Evolutionary conservation across 1,139 yeast genomes (phyloP), one percentile per base, ranked within the genome.

Genomic region (Kluyveromyces sp.): DNA sequence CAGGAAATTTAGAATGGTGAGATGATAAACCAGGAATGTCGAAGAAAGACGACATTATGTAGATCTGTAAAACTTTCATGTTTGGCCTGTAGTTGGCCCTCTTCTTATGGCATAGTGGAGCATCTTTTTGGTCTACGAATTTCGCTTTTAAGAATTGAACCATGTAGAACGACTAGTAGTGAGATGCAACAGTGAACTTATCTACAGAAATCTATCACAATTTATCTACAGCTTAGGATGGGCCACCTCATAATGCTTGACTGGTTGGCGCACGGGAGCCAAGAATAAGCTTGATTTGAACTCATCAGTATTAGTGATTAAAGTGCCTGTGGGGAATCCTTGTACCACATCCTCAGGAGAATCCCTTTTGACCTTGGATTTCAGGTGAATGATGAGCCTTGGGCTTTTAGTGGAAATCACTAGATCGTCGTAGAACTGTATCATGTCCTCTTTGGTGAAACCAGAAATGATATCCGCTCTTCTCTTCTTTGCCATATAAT

Each of bases 301-400:
- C 37, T 58, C 64, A 12, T 73, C 75, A 33, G 66, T 49, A 42
- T 63, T 60, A 3, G 52, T 51, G 40, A 74, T 63, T 12, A 58
- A 33, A 34, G 59, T 54, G 36, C 73, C 74, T 2, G 63, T 57
- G 41, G 71, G 71, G 53, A 57, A 66, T 0, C 56, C 57, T 26
- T 50, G 51, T 11, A 52, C 33, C 15, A 30, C 40, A 40, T 58
- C 59, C 30, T 56, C 42, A 33, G 53, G 48, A 7, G 46, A 38
- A 30, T 58, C 60, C 34, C 56, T 63, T 16, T 50, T 41, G 16
- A 51, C 54, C 13, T 52, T 48, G 36, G 94, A 79, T 55, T 80
- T 75, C 60, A 89, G 71, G 56, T 86, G 87, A 17, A 87, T 73
- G 16, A 81, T 71, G 28, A 86, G 57, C 52, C 70, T 77, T 1